These are phyloP conservation scores for Exidia glandulosa DNA, from an alignment of 768 basidiomycete genomes.

Conservation along the genomic window DNA sequence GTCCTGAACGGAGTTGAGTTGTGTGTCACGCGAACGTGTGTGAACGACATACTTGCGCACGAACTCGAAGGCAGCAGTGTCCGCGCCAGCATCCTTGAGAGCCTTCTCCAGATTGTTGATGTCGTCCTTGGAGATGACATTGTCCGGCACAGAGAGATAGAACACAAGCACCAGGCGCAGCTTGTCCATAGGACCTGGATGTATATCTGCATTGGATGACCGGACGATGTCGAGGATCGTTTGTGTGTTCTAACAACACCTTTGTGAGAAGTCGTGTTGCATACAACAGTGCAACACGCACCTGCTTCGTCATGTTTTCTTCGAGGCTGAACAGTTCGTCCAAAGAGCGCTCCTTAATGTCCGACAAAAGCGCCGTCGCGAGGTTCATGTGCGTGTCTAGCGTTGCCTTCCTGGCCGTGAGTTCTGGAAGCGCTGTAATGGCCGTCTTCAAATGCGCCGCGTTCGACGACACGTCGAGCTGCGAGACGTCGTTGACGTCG, in stretches of 20 bases:
- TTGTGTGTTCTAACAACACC: conserved; percentile 64
- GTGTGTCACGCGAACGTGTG: background rate
- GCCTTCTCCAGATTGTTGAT: conserved; percentile 79
- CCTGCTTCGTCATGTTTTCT: conserved; percentile 82
- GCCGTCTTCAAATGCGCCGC: conserved; percentile 93
- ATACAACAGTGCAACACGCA: conserved; percentile 33
- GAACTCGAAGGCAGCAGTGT: conserved; percentile 79
- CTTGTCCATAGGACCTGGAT: conserved; percentile 71
- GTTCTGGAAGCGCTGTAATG: conserved; percentile 90
- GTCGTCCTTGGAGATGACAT: conserved; percentile 77
- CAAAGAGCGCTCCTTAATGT: conserved; percentile 88
- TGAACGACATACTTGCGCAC: conserved; percentile 45
- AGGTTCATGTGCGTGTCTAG: conserved; percentile 99
- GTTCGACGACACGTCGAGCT: conserved; percentile 86
- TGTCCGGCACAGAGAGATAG: conserved; percentile 80
- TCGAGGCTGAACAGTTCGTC: conserved; percentile 98
- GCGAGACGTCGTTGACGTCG: conserved; percentile 89
- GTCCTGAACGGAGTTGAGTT: conserved; percentile 28
- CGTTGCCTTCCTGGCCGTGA: conserved; percentile 92
- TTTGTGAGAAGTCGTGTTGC: conserved; percentile 19
- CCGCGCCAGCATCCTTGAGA: conserved; percentile 70
- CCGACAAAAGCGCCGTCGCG: conserved; percentile 85
- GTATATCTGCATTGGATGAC: conserved; percentile 49
- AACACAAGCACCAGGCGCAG: conserved; percentile 91
- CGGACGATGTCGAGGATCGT: conserved; percentile 84